Conservation (phyloP, 257 asterid genomes). For the Lithospermum erythrorhizon region DNA sequence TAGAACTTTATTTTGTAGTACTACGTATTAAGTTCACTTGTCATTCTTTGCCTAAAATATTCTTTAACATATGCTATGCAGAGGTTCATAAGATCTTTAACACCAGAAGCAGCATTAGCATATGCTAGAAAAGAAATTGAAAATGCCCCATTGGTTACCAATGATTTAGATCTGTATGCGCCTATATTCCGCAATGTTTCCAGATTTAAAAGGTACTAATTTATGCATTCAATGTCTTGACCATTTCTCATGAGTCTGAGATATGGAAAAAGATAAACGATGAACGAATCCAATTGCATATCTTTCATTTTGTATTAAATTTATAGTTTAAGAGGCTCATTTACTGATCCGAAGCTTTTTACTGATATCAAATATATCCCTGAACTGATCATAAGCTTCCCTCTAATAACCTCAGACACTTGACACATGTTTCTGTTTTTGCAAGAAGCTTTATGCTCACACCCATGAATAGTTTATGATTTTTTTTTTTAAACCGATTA, state of each 20-base stretch:
- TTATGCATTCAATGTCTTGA: not conserved
- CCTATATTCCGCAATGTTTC: constrained; percentile 71
- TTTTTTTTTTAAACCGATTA: too few species aligned
- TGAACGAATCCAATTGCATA: not conserved
- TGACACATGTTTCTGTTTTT: too few species aligned
- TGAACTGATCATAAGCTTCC: too few species aligned
- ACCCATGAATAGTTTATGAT: not conserved
- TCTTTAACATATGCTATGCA: constrained; percentile 28
- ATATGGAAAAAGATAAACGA: not conserved
- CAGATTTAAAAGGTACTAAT: constrained; percentile 58
- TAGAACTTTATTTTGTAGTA: not conserved
- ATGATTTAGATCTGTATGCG: constrained; percentile 62
- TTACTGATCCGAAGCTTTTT: too few species aligned
- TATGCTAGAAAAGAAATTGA: constrained; percentile 54
- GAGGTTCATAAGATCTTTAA: constrained; percentile 46
- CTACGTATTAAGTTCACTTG: not conserved
- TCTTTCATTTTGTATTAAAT: not conserved
- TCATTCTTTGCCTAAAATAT: not conserved
- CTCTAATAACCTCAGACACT: too few species aligned
- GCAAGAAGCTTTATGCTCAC: too few species aligned
- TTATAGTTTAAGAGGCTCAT: too few species aligned
- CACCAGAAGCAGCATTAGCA: constrained; percentile 70
- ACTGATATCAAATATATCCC: too few species aligned
- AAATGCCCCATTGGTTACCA: constrained; percentile 39
- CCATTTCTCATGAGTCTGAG: not conserved